Evolutionary conservation across 768 basidiomycete species (phyloP), one percentile per base, ranked within the genome.

Genomic region (Hygrocybe punicea): DNA sequence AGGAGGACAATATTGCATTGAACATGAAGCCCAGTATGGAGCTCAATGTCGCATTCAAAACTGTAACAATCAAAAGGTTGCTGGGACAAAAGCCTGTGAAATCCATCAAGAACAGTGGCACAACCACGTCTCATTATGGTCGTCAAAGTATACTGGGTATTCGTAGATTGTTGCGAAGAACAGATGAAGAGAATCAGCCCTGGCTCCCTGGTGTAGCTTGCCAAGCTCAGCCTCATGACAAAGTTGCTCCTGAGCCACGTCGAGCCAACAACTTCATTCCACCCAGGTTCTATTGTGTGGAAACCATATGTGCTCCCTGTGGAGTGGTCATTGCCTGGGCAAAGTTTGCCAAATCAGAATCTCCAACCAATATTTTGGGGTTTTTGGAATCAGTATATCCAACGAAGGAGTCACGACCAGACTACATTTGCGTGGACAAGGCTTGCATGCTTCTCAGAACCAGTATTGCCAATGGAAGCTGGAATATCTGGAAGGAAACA

Each of bases 261-360:
- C 29, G 65, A 63, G 36, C 62, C 68, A 42, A 14, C 19, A 42
- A 14, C 19, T 42, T 42, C 40, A 42, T 16, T 40, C 35, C 49
- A 25, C 56, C 49, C 13, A 13, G 54, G 14, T 55, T 55, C 37
- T 55, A 55, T 24, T 55, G 54, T 47, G 54, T 55, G 21, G 54
- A 55, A 25, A 55, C 54, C 17, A 55, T 55, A 9, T 55, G 54
- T 47, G 42, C 54, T n/a, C 42, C 25, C 29, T 29, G 19, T 42
- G 40, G 40, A 19, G 40, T 42, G 40, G 40, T 42, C 0, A 64
- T 65, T 61, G 68, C 70, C 13, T 69, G 68, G 70, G 56, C 63
- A n/a, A 67, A 65, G 35, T 70, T 69, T 70, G 63, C 51, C 3
- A 65, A 61, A 55, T 55, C 67, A 19, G 71, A 72, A 58, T 69